A percentile compares a stretch with the other conserved stretches of the same genome.
phyloP scores from a whole-genome alignment of 2,329 filamentous ascomycete genomes.

The Cadophora malorum region DNA sequence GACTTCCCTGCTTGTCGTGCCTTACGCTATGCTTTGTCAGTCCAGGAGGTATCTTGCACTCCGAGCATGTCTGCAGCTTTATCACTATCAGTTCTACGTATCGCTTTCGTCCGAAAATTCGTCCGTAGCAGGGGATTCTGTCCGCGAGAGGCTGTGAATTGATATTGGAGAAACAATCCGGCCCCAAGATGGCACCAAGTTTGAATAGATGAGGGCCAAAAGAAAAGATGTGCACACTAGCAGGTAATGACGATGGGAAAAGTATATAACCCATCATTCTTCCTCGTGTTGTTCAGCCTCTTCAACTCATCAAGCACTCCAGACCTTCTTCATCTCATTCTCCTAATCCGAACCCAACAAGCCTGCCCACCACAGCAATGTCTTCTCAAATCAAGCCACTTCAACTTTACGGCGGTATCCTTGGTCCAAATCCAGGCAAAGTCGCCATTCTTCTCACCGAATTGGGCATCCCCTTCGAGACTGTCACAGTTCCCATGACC shows the following conservation, averaged over 20 bases:
- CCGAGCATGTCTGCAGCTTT: not conserved
- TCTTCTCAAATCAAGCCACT: constrained; percentile 27
- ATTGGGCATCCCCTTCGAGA: constrained; percentile 50
- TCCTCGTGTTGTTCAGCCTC: not conserved
- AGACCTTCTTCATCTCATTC: not conserved
- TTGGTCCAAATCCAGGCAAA: constrained; percentile 44
- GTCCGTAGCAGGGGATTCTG: not conserved
- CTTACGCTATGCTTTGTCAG: not conserved
- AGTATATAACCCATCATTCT: not conserved
- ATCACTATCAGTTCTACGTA: not conserved
- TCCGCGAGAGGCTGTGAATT: not conserved
- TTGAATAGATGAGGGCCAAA: not conserved
- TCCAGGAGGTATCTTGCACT: not conserved
- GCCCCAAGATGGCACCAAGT: not conserved
- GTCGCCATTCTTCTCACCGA: constrained; percentile 53
- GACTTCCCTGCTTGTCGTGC: not conserved
- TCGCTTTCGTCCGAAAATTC: constrained; percentile 7
- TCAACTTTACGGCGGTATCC: constrained; percentile 26
- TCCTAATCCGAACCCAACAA: not conserved
- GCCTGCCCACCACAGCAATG: not conserved
- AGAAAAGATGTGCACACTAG: not conserved
- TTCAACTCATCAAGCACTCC: not conserved
- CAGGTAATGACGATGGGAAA: not conserved
- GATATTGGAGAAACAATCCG: too few species aligned
- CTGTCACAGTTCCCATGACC: constrained; percentile 45